These are phyloP conservation scores for Trichopus zeylanicus DNA, from an alignment of 116 monocot species.

Conservation along the genomic window DNA sequence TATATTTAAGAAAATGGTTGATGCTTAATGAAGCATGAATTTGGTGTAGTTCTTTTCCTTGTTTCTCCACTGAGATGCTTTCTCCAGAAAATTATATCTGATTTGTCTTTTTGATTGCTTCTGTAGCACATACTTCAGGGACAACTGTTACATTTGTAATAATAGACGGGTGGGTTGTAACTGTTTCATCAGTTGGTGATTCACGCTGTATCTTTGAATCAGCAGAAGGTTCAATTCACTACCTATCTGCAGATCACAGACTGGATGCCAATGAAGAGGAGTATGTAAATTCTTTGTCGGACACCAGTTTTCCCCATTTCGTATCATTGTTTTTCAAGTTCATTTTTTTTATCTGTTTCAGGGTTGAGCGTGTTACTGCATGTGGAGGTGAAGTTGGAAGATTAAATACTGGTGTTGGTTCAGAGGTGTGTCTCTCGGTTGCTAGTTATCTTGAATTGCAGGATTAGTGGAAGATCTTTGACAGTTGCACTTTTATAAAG, in stretches of 20 bases:
- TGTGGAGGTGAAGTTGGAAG: constrained; percentile 71
- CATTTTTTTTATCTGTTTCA: constrained; percentile 6
- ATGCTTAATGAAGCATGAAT: no score
- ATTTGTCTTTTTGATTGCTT: neutral
- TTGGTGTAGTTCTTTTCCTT: no score
- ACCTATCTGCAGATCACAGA: constrained; percentile 67
- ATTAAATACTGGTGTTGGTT: constrained; percentile 47
- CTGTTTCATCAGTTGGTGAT: constrained; percentile 79
- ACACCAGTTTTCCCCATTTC: neutral
- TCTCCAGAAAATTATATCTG: no score
- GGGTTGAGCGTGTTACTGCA: constrained; percentile 59
- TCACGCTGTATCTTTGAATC: constrained; percentile 83
- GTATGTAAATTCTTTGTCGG: constrained; percentile 23
- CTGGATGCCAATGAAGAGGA: constrained; percentile 62
- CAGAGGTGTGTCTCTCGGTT: constrained; percentile 31
- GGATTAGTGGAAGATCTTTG: neutral
- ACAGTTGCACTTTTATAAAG: neutral
- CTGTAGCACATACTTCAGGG: constrained; percentile 26
- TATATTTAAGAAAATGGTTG: no score
- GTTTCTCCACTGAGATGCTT: no score
- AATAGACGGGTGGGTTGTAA: constrained; percentile 69
- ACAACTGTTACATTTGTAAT: constrained; percentile 76
- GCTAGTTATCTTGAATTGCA: neutral
- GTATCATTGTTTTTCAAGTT: neutral
- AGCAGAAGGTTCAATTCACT: constrained; percentile 58